Conservation (phyloP, 163 green algal species). For the Picocystis sp. region DNA sequence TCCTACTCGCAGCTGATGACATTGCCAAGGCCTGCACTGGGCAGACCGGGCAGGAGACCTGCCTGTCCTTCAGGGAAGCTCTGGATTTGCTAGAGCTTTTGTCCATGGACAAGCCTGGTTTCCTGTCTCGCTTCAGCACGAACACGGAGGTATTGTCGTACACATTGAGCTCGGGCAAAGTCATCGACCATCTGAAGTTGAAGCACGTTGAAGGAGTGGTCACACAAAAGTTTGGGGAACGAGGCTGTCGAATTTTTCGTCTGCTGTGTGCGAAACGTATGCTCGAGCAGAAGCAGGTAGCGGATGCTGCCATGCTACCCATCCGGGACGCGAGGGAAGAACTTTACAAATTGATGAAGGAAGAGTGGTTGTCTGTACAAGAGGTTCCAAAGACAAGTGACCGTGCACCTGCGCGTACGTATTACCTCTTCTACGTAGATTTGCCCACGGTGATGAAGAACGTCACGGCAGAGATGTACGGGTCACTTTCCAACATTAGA, state of each 20-base stretch:
- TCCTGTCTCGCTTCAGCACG: too few species aligned
- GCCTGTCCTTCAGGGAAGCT: too few species aligned
- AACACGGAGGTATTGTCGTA: too few species aligned
- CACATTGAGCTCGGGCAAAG: too few species aligned
- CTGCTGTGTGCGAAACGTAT: slow-evolving; percentile 34
- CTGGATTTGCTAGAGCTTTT: too few species aligned
- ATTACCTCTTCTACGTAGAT: slow-evolving; percentile 58
- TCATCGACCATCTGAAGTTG: slow-evolving; percentile 5
- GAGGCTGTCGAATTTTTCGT: slow-evolving; percentile 52
- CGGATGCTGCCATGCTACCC: slow-evolving; percentile 50
- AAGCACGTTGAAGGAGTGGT: slow-evolving; percentile 39
- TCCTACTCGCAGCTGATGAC: too few species aligned
- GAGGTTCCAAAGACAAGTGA: slow-evolving; percentile 60
- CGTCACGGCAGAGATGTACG: slow-evolving; percentile 34
- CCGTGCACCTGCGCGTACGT: slow-evolving; percentile 54
- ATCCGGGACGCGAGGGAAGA: slow-evolving; percentile 50
- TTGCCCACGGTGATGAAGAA: slow-evolving; percentile 14
- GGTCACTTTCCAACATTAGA: slow-evolving; percentile 35
- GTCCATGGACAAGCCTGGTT: too few species aligned
- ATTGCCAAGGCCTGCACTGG: too few species aligned
- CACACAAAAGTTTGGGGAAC: slow-evolving; percentile 19
- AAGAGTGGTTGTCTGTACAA: slow-evolving; percentile 42
- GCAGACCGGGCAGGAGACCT: too few species aligned
- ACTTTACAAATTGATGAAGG: slow-evolving; percentile 57
- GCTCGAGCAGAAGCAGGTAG: slow-evolving; percentile 69